A percentile compares a stretch with the other conserved stretches of the same genome.
These are phyloP conservation scores for Helotiales sp. DNA, from an alignment of 2,329 filamentous ascomycete species.

Conservation along the genomic window DNA sequence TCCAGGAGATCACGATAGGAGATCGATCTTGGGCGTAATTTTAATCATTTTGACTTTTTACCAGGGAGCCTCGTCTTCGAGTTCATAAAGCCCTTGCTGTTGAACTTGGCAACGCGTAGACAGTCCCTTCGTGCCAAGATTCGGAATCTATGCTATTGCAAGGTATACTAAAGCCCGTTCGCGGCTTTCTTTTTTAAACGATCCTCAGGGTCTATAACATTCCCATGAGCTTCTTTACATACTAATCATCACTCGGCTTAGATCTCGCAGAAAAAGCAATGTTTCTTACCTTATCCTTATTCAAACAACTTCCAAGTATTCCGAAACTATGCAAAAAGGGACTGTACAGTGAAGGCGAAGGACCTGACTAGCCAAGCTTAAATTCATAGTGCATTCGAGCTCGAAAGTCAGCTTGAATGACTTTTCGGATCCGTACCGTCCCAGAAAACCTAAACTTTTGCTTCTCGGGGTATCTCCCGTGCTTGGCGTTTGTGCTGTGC, in stretches of 20 bases:
- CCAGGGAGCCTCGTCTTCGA: background rate
- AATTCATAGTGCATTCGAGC: background rate
- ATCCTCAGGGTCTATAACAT: too few species aligned
- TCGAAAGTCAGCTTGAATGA: background rate
- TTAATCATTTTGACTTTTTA: background rate
- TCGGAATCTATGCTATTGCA: too few species aligned
- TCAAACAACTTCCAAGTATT: too few species aligned
- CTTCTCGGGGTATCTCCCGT: background rate
- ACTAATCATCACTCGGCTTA: too few species aligned
- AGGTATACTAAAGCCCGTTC: too few species aligned
- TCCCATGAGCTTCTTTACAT: too few species aligned
- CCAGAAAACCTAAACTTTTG: background rate
- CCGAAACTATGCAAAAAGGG: too few species aligned
- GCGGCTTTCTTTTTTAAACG: too few species aligned
- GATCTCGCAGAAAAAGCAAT: too few species aligned
- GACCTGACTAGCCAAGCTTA: background rate
- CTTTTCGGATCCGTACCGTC: background rate
- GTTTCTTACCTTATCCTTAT: too few species aligned
- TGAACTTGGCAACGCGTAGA: constrained; percentile 8
- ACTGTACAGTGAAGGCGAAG: background rate
- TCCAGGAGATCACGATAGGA: background rate
- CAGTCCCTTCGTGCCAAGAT: too few species aligned
- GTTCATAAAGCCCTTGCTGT: background rate
- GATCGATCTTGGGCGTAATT: constrained; percentile 1
- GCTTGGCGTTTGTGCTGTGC: constrained; percentile 7